phyloP scores from a whole-genome alignment of 2,329 filamentous ascomycete species.

The Fusarium piperis region DNA sequence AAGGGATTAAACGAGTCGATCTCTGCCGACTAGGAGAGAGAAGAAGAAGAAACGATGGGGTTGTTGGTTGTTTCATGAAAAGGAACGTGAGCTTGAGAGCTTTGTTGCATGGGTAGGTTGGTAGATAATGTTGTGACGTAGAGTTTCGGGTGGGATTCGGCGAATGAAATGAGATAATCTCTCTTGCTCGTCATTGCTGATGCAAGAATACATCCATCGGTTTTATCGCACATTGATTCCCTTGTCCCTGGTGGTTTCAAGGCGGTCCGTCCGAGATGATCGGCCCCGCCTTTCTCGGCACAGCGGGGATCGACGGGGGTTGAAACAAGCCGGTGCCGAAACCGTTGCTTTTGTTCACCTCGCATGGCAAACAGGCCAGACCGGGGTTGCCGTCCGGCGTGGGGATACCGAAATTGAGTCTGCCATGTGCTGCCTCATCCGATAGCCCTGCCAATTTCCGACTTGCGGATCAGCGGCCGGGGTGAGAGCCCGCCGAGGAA shows the following conservation, averaged over 20 bases:
- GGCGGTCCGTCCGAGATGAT: slow-evolving; percentile 26
- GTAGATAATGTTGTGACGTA: slow-evolving; percentile 1
- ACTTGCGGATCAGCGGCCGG: slow-evolving; percentile 56
- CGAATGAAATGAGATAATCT: slow-evolving; percentile 21
- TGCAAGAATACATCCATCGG: slow-evolving; percentile 24
- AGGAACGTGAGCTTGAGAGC: slow-evolving; percentile 15
- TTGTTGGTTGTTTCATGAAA: slow-evolving; percentile 12
- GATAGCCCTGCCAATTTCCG: slow-evolving; percentile 64
- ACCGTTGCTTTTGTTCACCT: slow-evolving; percentile 20
- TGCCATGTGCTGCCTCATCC: slow-evolving; percentile 51
- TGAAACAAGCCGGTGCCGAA: slow-evolving; percentile 38
- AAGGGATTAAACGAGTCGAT: slow-evolving; percentile 18
- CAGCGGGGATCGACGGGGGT: slow-evolving; percentile 24
- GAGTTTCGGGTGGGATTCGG: not conserved
- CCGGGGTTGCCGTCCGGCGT: slow-evolving; percentile 13
- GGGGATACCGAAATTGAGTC: slow-evolving; percentile 11
- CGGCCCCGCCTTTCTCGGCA: slow-evolving; percentile 28
- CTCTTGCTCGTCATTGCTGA: slow-evolving; percentile 12
- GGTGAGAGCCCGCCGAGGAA: slow-evolving; percentile 59
- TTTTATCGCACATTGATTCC: not conserved
- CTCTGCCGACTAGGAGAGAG: slow-evolving; percentile 25
- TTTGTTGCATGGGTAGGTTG: not conserved
- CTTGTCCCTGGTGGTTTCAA: slow-evolving; percentile 25
- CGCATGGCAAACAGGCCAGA: slow-evolving; percentile 21
- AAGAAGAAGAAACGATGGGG: slow-evolving; percentile 31